Evolutionary conservation across 2,329 filamentous ascomycete species (phyloP), one percentile per base, ranked within the genome.

Genomic region (Triangularia verruculosa): DNA sequence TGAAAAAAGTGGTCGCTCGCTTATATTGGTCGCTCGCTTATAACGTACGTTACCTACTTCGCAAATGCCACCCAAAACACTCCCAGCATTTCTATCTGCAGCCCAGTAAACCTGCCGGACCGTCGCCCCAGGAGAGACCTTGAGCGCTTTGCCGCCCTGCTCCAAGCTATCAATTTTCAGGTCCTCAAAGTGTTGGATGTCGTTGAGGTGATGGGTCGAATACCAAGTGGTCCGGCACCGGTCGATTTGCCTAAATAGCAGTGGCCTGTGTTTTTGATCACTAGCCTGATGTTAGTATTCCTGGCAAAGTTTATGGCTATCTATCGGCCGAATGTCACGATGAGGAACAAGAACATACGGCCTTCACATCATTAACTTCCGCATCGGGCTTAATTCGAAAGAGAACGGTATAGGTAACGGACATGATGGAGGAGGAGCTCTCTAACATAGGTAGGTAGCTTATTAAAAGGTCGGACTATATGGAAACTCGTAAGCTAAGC

Each of bases 101-200:
- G 74, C 73, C 13, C 71, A 65, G 43, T 79, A 74, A 0, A 74
- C 75, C 25, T 85, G 79, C 12, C 70, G 71, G 0, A 73, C 78
- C 43, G 77, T 73, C 0, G 84, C 75, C 6, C 83, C 83, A 2
- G 82, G 79, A 2, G 78, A 81, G 8, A 86, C 64, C 39, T 77
- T 80, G 15, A 82, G 72, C 0, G 81, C 80, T 13, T 75, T 75
- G 0, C 83, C 82, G 9, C 39, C 39, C 20, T 47, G 39, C 0
- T 52, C 70, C 65, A 84, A 85, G 11, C 72, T 74, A 3, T 74
- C 71, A 28, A 54, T 17, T 13, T 24, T 54, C 6, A 54, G 22
- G 15, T 54, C 51, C 1, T 75, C 69, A 2, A 68, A 64, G 47
- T 70, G 63, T 1, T 64, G 25, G 24, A 72, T 71, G 8, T 66